phyloP scores from a whole-genome alignment of 768 basidiomycete species.

The Trametes meyenii region DNA sequence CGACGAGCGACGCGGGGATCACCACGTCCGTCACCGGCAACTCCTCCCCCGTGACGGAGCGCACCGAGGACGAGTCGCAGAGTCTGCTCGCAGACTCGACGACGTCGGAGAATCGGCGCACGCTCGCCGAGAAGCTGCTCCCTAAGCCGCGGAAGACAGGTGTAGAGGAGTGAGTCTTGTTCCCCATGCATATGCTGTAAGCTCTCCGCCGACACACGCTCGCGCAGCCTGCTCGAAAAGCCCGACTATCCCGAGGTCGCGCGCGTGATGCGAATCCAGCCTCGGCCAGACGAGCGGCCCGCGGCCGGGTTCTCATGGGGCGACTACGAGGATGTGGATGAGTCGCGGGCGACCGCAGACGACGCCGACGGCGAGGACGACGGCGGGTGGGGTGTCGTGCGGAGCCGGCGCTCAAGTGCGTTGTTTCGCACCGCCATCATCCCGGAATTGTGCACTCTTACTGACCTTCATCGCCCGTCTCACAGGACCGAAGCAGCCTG shows the following conservation, averaged over 20 bases:
- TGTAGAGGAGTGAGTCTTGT: conserved; percentile 65
- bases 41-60: conserved; percentile 40
- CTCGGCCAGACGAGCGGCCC: conserved; percentile 57
- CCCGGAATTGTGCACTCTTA: background rate
- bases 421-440: background rate
- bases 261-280: conserved; percentile 72
- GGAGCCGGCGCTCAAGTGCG: conserved; percentile 47
- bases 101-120: conserved; percentile 31
- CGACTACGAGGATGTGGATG: conserved; percentile 71
- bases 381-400: conserved; percentile 77
- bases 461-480: background rate
- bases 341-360: conserved; percentile 42
- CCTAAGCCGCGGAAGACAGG: conserved; percentile 66
- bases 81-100: conserved; percentile 7
- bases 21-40: conserved; percentile 46
- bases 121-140: conserved; percentile 66
- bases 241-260: conserved; percentile 57
- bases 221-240: conserved; percentile 61
- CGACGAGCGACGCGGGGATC: conserved; percentile 53
- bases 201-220: conserved; percentile 7
- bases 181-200: background rate
- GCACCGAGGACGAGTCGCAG: conserved; percentile 35
- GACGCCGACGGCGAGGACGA: conserved; percentile 76
- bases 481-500: conserved; percentile 25
- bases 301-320: conserved; percentile 72